phyloP scores from a whole-genome alignment of 345 rosid species.

The Rhodamnia rubescens region DNA sequence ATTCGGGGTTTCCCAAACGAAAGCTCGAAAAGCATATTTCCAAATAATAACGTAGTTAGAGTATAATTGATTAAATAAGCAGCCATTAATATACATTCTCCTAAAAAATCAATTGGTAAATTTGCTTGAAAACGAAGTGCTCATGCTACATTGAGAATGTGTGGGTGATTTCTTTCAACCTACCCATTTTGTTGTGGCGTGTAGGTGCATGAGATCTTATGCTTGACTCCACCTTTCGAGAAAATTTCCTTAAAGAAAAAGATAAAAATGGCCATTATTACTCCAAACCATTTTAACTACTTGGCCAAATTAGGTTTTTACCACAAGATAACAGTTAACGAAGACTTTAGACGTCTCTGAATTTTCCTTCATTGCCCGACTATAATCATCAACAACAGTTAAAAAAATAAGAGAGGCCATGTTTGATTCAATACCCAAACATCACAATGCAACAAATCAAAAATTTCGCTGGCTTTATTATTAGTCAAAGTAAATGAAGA shows the following conservation, averaged over 20 bases:
- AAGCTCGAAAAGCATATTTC: neutral
- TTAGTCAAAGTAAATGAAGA: neutral
- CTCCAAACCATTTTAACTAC: neutral
- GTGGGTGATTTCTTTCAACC: no score
- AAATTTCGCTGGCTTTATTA: neutral
- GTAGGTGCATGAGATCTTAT: neutral
- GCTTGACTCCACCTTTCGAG: neutral
- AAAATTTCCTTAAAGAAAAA: neutral
- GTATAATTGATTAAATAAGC: neutral
- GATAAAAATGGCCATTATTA: no score
- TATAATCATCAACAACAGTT: neutral
- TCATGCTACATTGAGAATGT: neutral
- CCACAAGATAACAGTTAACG: neutral
- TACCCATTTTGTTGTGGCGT: constrained; percentile 1
- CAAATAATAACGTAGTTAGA: neutral
- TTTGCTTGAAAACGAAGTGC: neutral
- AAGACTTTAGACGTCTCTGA: neutral
- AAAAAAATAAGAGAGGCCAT: neutral
- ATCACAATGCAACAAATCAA: neutral
- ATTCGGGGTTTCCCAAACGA: neutral
- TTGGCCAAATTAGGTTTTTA: neutral
- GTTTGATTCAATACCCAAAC: neutral
- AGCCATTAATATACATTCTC: neutral
- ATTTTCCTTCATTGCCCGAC: neutral
- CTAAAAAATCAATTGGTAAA: neutral